Evolutionary conservation across 176 grass and related monocot species (phyloP), one percentile per base, ranked within the genome.

Genomic region (Phyllostachys edulis): DNA sequence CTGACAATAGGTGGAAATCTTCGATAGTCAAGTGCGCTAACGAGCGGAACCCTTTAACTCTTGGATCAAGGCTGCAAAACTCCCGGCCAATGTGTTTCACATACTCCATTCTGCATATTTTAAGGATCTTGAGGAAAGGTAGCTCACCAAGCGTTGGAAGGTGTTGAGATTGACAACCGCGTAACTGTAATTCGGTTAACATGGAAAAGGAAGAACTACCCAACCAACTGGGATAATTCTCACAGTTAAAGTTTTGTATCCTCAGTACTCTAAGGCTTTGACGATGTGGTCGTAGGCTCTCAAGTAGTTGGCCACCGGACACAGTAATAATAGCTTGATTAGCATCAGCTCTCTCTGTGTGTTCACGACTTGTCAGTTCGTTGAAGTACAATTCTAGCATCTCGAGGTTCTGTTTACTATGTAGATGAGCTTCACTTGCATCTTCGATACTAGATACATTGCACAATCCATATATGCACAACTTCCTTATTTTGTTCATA

Each of bases 61-160:
- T 70, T 42, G 50, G 50, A 44, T 69, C 52, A 8, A 69, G 36
- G 50, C 65, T 81, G 65, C 79, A 81, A 56, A 81, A 70, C 52
- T 70, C 65, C 14, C 38, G 50, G 1, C 50, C 79, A 44, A 81
- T 70, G 8, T 46, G 26, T 9, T 78, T 0, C 0, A 64, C 76
- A 20, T 34, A 5, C 14, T 70, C 15, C 7, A 81, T 70, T 27
- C 51, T 26, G 2, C 14, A 17, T 15, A 81, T 81, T 38, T 59
- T 21, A 42, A 81, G 66, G 6, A 38, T 27, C 38, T 69, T 56
- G 36, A 81, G 68, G 66, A 65, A 5, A 26, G 67, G 37, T 54
- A 81, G 54, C 15, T 81, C 66, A 81, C 79, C 79, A 7, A 81
- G 50, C 11, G 66, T 52, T 36, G 79, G 79, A 40, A 69, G 23